Conservation (phyloP, 768 basidiomycete genomes). For the Lyophyllum decastes region DNA sequence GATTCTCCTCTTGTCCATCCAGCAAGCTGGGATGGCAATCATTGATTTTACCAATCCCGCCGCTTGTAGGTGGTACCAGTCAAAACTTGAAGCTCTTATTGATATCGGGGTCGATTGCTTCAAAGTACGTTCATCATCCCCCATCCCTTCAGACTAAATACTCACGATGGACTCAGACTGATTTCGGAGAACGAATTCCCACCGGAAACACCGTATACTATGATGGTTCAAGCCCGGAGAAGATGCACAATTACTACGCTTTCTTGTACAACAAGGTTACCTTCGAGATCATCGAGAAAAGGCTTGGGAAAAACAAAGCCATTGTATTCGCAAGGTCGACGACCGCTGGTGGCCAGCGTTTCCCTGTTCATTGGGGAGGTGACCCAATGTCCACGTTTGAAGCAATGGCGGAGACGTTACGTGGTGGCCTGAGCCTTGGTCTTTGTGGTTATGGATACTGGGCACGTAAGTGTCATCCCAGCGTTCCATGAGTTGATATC, state of each 20-base stretch:
- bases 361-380: conserved; percentile 43
- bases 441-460: conserved; percentile 46
- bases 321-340: conserved; percentile 48
- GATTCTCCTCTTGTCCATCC: neutral
- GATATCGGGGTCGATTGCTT: conserved; percentile 44
- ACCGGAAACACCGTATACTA: conserved; percentile 39
- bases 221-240: conserved; percentile 25
- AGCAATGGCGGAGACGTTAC: conserved; percentile 50
- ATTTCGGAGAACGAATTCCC: conserved; percentile 35
- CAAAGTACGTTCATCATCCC: conserved; percentile 33
- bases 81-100: conserved; percentile 37
- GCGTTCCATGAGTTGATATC: neutral
- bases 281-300: conserved; percentile 38
- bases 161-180: conserved; percentile 18
- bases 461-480: conserved; percentile 27
- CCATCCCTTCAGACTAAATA: conserved; percentile 15
- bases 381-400: conserved; percentile 49
- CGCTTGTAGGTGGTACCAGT: conserved; percentile 45
- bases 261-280: conserved; percentile 42
- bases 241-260: conserved; percentile 25
- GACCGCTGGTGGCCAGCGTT: conserved; percentile 46
- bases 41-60: conserved; percentile 47
- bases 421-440: conserved; percentile 43
- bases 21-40: conserved; percentile 44
- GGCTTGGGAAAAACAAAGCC: conserved; percentile 39